These are phyloP conservation scores for Mrakia frigida DNA, from an alignment of 768 basidiomycete species.

Conservation along the genomic window DNA sequence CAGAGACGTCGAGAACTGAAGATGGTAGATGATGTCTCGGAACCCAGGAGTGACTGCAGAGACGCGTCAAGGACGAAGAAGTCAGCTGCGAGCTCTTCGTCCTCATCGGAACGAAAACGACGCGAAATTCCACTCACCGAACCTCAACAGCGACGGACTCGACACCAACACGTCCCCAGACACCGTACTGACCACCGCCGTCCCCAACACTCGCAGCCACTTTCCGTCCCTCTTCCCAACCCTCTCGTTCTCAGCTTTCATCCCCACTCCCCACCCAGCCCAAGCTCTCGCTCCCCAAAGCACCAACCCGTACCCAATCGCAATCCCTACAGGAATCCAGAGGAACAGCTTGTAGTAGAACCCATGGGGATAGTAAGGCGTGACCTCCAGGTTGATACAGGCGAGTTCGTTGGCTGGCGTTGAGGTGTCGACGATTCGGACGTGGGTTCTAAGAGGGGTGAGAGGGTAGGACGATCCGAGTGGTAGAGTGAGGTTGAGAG, in stretches of 20 bases:
- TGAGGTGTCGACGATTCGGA: slow-evolving; percentile 80
- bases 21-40: slow-evolving; percentile 86
- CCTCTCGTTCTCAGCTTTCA: slow-evolving; percentile 30
- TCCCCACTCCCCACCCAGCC: slow-evolving; percentile 63
- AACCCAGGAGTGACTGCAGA: slow-evolving; percentile 79
- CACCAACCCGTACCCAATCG: slow-evolving; percentile 68
- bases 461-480: slow-evolving; percentile 63
- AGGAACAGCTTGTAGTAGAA: slow-evolving; percentile 51
- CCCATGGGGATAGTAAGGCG: slow-evolving; percentile 51
- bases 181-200: slow-evolving; percentile 84
- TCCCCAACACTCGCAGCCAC: slow-evolving; percentile 73
- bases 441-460: slow-evolving; percentile 73
- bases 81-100: slow-evolving; percentile 4
- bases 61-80: slow-evolving; percentile 34
- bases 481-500: slow-evolving; percentile 64
- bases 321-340: slow-evolving; percentile 58
- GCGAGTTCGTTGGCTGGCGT: slow-evolving; percentile 61
- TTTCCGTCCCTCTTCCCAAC: slow-evolving; percentile 37
- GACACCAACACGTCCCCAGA: slow-evolving; percentile 83
- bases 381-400: slow-evolving; percentile 72
- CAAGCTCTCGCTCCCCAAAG: slow-evolving; percentile 60
- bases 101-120: not conserved
- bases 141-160: slow-evolving; percentile 79
- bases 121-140: slow-evolving; percentile 55
- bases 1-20: slow-evolving; percentile 71